Base-by-base conservation (phyloP, 768 basidiomycete species). In the Exidia glandulosa region DNA sequence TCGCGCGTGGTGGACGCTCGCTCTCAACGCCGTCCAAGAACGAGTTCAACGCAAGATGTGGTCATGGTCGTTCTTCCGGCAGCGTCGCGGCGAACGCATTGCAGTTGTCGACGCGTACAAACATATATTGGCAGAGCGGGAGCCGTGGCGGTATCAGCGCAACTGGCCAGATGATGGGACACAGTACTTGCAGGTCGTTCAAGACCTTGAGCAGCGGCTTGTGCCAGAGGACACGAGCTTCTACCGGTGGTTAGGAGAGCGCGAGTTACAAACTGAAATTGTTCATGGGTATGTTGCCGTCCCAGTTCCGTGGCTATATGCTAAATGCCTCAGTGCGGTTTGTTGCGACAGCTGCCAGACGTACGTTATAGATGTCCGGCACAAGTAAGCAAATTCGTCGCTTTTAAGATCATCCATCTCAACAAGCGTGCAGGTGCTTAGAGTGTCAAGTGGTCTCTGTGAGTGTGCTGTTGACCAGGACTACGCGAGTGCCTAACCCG, bases 1-100 rank as follows among this genome's bases (percentile, higher is more conserved):
- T 23, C 62, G 65, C 2, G 67, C 72, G 0, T 60, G 71, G 7
- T 76, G 74, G 74, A 64, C 58, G 4, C 75, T 69, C 55, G 75
- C 74, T 1, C 59, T 68, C 14, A 57, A 62, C 0, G 67, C 70
- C 13, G 64, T 66, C 14, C 45, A 59, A 37, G 59, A 68, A 56
- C 52, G 65, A 10, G 63, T 68, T 10, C 67, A 69, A 13, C 63
- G 62, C 36, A 61, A 63, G 32, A 33, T 59, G 7, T 73, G 69
- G 67, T 68, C 71, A 2, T 73, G 71, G 71, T 57, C 64, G 2
- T 70, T 65, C 60, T 69, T 74, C 66, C 63, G 66, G 57, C 61
- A 69, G 56, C 65, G 74, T 9, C 64, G 68, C 2, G 65, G 67
- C n/a, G 62, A 62, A 14, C 63, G 71, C n/a, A 64, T 65, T 19